Evolutionary conservation across 768 basidiomycete species (phyloP).

Genomic region (Pilatotrama ljubarskyi): DNA sequence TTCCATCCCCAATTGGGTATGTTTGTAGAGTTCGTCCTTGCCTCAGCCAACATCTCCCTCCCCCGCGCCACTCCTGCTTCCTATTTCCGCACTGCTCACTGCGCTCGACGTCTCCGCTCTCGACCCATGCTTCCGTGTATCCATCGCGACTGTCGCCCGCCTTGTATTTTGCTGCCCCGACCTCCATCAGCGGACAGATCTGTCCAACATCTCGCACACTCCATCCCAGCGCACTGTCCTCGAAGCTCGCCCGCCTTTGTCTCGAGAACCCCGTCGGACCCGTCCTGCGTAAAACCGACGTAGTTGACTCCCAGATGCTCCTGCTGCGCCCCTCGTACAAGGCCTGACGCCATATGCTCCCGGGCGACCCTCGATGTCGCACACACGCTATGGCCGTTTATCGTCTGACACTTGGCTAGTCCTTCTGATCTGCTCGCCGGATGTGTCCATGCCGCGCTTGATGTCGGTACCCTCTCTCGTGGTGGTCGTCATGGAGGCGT

Average conservation of each 20-base stretch:
- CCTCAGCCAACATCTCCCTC: slow-evolving; percentile 9
- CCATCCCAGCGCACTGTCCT: slow-evolving; percentile 6
- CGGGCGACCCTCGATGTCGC: not conserved
- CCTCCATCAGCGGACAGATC: not conserved
- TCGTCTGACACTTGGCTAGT: not conserved
- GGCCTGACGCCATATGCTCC: not conserved
- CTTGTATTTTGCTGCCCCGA: slow-evolving; percentile 16
- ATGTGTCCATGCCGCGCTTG: slow-evolving; percentile 8
- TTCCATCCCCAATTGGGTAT: slow-evolving; percentile 18
- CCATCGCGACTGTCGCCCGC: slow-evolving; percentile 18
- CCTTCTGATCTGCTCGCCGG: slow-evolving; percentile 8
- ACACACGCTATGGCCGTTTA: not conserved
- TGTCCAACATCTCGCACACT: not conserved
- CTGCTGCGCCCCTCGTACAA: not conserved
- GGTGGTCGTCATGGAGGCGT: not conserved
- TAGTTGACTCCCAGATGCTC: not conserved
- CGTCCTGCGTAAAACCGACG: not conserved
- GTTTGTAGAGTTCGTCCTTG: slow-evolving; percentile 18
- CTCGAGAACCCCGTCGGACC: not conserved
- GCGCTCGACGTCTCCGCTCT: not conserved
- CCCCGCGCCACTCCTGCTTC: slow-evolving; percentile 9
- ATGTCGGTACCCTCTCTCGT: not conserved
- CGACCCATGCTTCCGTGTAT: not conserved
- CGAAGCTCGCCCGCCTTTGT: slow-evolving; percentile 6
- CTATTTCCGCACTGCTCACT: not conserved